phyloP scores from a whole-genome alignment of 169 alveolate genomes.

The Plasmodium coatneyi region DNA sequence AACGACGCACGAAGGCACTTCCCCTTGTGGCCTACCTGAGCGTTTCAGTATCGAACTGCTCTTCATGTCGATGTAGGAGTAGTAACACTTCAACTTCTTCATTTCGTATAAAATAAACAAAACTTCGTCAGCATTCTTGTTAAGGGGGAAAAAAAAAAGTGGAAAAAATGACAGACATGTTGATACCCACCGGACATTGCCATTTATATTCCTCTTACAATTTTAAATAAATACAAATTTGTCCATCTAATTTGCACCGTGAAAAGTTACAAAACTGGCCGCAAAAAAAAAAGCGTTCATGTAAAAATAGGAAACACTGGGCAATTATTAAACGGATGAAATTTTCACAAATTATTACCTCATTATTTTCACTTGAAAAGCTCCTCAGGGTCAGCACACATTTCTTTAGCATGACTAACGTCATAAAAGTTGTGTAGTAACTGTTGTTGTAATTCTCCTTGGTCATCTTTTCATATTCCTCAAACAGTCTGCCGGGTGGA shows the following conservation, averaged over 20 bases:
- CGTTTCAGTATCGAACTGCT: slow-evolving; percentile 29
- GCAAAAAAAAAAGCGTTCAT: background rate
- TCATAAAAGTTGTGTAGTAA: slow-evolving; percentile 54
- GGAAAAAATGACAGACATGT: background rate
- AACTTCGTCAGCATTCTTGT: slow-evolving; percentile 51
- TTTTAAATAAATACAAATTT: background rate
- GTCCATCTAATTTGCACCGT: background rate
- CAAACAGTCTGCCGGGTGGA: slow-evolving; percentile 35
- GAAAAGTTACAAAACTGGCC: background rate
- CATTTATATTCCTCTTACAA: background rate
- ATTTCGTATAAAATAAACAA: slow-evolving; percentile 65
- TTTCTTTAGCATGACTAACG: slow-evolving; percentile 60
- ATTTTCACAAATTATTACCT: slow-evolving; percentile 15
- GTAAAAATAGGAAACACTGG: background rate
- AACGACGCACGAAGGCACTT: background rate
- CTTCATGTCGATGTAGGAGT: slow-evolving; percentile 39
- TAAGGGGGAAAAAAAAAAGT: background rate
- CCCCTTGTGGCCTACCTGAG: slow-evolving; percentile 1
- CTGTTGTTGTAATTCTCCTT: slow-evolving; percentile 37
- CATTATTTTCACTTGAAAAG: slow-evolving; percentile 53
- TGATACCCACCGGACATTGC: background rate
- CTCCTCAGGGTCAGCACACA: slow-evolving; percentile 60
- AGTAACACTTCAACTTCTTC: slow-evolving; percentile 56
- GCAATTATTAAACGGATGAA: background rate
- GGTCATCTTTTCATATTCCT: slow-evolving; percentile 69